Conservation (phyloP, 225 moss, liverwort and hornwort species). For the Sphagnum contortum region DNA sequence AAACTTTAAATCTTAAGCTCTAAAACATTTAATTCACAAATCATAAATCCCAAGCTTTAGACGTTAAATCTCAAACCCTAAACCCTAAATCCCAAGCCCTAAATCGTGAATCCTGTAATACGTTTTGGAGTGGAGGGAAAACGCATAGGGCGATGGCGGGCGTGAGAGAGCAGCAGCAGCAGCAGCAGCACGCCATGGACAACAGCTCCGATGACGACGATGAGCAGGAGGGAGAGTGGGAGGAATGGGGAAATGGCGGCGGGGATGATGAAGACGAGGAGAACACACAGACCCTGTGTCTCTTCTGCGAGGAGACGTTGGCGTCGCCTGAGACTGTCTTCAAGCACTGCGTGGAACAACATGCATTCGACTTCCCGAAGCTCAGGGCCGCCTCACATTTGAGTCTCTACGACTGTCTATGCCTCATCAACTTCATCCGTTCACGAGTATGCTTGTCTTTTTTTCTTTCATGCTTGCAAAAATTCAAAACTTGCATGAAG, state of each 20-base stretch:
- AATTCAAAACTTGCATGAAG: too few relatives aligned
- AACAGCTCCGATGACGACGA: constrained; percentile 31
- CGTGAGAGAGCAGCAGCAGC: too few relatives aligned
- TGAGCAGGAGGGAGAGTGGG: constrained; percentile 39
- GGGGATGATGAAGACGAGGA: constrained; percentile 23
- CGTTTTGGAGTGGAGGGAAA: too few relatives aligned
- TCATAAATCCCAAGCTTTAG: too few relatives aligned
- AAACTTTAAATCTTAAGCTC: too few relatives aligned
- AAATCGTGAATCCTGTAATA: too few relatives aligned
- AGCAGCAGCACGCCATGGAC: constrained; percentile 8
- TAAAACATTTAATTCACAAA: too few relatives aligned
- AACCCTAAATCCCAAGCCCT: too few relatives aligned
- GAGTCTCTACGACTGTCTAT: constrained; percentile 53
- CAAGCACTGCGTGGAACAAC: constrained; percentile 42
- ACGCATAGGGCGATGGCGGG: too few relatives aligned
- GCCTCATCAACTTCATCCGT: constrained; percentile 63
- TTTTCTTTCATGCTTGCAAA: too few relatives aligned
- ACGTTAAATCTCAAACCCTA: too few relatives aligned
- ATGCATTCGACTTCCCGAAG: constrained; percentile 57
- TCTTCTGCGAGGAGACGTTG: constrained; percentile 29
- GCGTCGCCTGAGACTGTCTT: constrained; percentile 36
- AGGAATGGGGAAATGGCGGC: constrained; percentile 24
- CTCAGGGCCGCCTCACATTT: constrained; percentile 33
- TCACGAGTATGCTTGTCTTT: constrained; percentile 19
- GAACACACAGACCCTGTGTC: constrained; percentile 26